These are phyloP conservation scores for Diplodia corticola DNA, from an alignment of 2,329 filamentous ascomycete genomes.

Conservation along the genomic window DNA sequence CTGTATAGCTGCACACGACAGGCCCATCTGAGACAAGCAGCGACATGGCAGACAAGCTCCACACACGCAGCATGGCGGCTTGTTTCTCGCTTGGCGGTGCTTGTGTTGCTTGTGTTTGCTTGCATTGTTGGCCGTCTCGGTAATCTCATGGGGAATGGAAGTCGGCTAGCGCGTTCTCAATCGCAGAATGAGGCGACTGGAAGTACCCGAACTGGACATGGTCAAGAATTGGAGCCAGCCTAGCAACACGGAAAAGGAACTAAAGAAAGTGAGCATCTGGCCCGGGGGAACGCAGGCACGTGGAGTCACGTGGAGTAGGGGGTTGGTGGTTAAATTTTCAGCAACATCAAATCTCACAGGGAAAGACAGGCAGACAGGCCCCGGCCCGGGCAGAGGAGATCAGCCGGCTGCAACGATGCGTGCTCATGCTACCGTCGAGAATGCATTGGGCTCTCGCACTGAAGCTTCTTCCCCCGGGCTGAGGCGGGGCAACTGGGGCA, in stretches of 20 bases:
- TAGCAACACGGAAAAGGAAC: background rate
- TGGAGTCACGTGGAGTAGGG: background rate
- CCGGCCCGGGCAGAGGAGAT: background rate
- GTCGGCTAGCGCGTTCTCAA: slow-evolving; percentile 4
- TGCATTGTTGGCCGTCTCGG: background rate
- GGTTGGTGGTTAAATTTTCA: background rate
- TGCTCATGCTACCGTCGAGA: background rate
- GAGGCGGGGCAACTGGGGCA: background rate
- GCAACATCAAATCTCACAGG: background rate
- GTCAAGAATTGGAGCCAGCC: background rate
- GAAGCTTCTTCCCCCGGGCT: background rate
- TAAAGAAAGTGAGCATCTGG: background rate
- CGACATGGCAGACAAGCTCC: background rate
- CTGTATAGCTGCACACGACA: background rate
- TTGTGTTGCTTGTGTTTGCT: background rate
- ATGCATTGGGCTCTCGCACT: background rate
- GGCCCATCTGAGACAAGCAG: background rate
- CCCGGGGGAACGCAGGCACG: background rate
- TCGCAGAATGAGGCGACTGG: background rate
- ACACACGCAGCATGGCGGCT: background rate
- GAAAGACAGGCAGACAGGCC: background rate
- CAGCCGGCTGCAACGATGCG: background rate
- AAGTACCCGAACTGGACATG: background rate
- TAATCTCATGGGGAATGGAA: slow-evolving; percentile 12
- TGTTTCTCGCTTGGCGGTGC: slow-evolving; percentile 4